Evolutionary conservation across 2,329 filamentous ascomycete species (phyloP), one percentile per base, ranked within the genome.

Genomic region (Colletotrichum sp.): DNA sequence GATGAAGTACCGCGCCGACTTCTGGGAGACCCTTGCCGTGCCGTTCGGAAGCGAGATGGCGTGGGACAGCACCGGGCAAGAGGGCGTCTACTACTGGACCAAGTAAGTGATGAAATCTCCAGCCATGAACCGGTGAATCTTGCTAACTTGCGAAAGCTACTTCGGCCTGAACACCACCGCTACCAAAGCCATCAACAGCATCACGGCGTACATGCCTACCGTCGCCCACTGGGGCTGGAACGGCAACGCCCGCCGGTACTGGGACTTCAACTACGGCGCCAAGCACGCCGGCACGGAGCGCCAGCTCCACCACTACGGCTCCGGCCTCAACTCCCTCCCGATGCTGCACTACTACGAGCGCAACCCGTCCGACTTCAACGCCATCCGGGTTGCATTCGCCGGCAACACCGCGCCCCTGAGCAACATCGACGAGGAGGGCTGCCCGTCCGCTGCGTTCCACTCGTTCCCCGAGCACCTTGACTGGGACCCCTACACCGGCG

Each of bases 211-310:
- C 77, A 91, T 88, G 84, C 90, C 91, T 0, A 90, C 89, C 0
- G 87, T 92, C 0, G 84, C 90, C 1, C 91, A 92, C 77, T 92
- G 91, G 91, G 91, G 89, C 4, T 92, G 89, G 89, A 91, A 92
- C 68, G 91, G 91, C 14, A 92, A 92, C 76, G 90, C 90, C 1
- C 86, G 91, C 3, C 82, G 90, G 7, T 92, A 92, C 80, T 92
- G 91, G 91, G 91, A 92, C 78, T 91, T 75, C 63, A 67, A 73
- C 57, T 75, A 73, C 70, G 85, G 81, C 9, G 86, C 85, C 28
- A 88, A 88, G 74, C 82, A 87, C 7, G 68, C 79, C 6, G 81
- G 84, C 13, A 87, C 87, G 32, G 87, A 88, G 79, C 85, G 87
- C 6, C 89, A 90, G 81, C 88, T 92, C 74, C 91, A 93, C 78